Conservation (phyloP, 2,329 filamentous ascomycete genomes). For the Epichloe amarillans region DNA sequence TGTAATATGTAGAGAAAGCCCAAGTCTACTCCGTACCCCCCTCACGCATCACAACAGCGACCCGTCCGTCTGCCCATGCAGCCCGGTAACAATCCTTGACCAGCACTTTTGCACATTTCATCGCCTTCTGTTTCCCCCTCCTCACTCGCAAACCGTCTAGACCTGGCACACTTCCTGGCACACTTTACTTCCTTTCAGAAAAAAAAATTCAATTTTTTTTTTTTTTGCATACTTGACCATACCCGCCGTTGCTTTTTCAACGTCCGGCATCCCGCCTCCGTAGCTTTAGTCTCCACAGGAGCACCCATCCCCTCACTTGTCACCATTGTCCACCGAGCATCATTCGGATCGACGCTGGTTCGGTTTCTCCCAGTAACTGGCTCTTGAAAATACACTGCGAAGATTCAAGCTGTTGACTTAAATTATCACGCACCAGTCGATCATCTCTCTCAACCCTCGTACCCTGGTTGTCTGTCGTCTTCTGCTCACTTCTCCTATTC, state of each 20-base stretch:
- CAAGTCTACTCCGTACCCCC: no score
- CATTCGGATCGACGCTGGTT: not conserved
- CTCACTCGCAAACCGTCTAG: not conserved
- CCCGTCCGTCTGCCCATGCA: not conserved
- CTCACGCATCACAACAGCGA: not conserved
- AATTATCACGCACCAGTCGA: not conserved
- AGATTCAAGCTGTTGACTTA: not conserved
- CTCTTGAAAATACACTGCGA: not conserved
- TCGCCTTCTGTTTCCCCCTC: not conserved
- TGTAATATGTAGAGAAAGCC: no score
- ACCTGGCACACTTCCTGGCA: not conserved
- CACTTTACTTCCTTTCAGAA: no score
- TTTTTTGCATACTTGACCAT: not conserved
- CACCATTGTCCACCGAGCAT: not conserved
- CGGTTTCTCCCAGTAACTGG: not conserved
- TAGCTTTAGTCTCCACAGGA: conserved; percentile 1
- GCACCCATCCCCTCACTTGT: not conserved
- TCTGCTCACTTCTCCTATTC: not conserved
- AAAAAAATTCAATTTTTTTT: not conserved
- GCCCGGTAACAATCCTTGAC: not conserved
- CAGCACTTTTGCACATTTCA: not conserved
- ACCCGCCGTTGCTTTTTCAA: not conserved
- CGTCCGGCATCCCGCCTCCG: conserved; percentile 1
- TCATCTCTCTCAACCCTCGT: not conserved
- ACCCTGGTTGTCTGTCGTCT: not conserved